Conservation (phyloP, 768 basidiomycete genomes). For the Sistotremastrum niveocremeum region DNA sequence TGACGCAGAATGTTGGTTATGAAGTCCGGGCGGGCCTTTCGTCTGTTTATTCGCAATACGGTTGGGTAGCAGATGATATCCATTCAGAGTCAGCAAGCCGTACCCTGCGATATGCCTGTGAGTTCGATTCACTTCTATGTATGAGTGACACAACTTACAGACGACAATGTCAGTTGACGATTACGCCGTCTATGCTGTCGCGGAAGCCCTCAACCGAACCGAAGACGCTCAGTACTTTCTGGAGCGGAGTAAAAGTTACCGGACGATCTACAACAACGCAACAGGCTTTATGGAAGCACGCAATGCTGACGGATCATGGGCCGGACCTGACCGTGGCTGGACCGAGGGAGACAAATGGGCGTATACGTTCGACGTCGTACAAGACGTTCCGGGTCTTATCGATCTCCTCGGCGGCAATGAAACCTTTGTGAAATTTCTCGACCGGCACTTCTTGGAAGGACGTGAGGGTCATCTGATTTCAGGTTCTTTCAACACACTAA, state of each 20-base stretch:
- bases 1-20: slow-evolving; percentile 48
- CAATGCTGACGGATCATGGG: slow-evolving; percentile 55
- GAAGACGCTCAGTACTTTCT: slow-evolving; percentile 36
- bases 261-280: slow-evolving; percentile 49
- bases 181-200: slow-evolving; percentile 55
- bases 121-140: slow-evolving; percentile 9
- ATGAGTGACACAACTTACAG: neutral
- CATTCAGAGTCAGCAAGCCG: slow-evolving; percentile 72
- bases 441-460: slow-evolving; percentile 35
- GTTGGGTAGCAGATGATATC: slow-evolving; percentile 68
- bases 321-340: slow-evolving; percentile 61
- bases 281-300: slow-evolving; percentile 80
- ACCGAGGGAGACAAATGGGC: slow-evolving; percentile 74
- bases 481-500: neutral
- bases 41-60: slow-evolving; percentile 48
- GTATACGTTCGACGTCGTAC: slow-evolving; percentile 68
- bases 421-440: slow-evolving; percentile 52
- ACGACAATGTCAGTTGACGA: slow-evolving; percentile 47
- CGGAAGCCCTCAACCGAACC: slow-evolving; percentile 36
- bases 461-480: slow-evolving; percentile 18
- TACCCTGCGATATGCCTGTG: slow-evolving; percentile 70
- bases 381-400: slow-evolving; percentile 52
- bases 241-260: slow-evolving; percentile 41
- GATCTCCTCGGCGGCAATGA: slow-evolving; percentile 49
- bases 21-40: slow-evolving; percentile 72